Conservation (phyloP, 345 rosid genomes). For the Psidium friedrichsthalianum region DNA sequence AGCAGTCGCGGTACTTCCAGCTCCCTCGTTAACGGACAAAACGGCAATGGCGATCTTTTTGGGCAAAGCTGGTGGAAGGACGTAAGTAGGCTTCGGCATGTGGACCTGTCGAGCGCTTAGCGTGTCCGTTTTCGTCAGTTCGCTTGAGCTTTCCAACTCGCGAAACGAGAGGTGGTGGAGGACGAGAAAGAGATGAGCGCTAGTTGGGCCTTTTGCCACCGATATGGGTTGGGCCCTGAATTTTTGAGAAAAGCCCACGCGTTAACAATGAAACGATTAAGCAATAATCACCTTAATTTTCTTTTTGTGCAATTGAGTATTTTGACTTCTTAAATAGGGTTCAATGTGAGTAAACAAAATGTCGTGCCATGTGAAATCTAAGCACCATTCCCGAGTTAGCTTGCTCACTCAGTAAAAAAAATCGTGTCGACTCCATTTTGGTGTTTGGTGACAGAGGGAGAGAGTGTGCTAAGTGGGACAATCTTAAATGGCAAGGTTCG, state of each 20-base stretch:
- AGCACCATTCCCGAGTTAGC: accelerated
- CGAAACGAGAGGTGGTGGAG: constrained; percentile 1
- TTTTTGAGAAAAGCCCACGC: background rate
- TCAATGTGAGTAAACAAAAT: background rate
- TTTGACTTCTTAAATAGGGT: background rate
- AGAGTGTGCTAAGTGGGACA: accelerated
- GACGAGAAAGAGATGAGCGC: background rate
- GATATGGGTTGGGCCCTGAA: background rate
- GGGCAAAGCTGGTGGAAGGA: background rate
- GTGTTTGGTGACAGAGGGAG: background rate
- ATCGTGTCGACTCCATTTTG: background rate
- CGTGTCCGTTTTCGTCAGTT: background rate
- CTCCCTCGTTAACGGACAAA: background rate
- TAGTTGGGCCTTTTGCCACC: background rate
- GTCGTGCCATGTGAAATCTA: background rate
- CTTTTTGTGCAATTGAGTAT: background rate
- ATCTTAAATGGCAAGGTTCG: background rate
- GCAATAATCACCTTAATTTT: background rate
- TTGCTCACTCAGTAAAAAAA: background rate
- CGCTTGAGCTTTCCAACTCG: background rate
- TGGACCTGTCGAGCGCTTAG: background rate
- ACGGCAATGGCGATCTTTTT: background rate
- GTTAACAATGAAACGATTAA: background rate
- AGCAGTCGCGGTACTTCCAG: background rate
- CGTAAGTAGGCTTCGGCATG: background rate